Percentiles rank a stretch among this genome's conserved stretches.
These are phyloP conservation scores for Diaporthe batatas DNA, from an alignment of 2,329 filamentous ascomycete genomes.

Conservation along the genomic window DNA sequence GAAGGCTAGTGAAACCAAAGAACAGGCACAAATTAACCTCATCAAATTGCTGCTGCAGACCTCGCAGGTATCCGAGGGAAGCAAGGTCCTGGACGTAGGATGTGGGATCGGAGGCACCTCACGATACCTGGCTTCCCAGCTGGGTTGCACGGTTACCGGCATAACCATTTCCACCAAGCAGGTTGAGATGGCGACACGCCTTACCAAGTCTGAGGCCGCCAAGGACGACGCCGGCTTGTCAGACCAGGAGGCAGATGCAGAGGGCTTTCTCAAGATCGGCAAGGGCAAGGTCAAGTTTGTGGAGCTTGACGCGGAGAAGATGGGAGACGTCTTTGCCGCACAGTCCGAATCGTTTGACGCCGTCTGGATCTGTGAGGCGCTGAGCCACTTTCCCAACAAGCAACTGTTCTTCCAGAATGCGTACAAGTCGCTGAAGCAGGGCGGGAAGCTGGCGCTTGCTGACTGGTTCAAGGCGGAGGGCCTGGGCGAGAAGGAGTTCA, in stretches of 20 bases:
- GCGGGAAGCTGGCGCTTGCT: slow-evolving; percentile 68
- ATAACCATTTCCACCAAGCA: slow-evolving; percentile 72
- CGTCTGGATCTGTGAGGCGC: slow-evolving; percentile 73
- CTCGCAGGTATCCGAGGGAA: slow-evolving; percentile 54
- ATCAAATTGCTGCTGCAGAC: slow-evolving; percentile 67
- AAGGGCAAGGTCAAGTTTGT: slow-evolving; percentile 65
- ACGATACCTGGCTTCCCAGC: slow-evolving; percentile 65
- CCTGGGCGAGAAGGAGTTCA: slow-evolving; percentile 59
- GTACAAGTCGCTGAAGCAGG: slow-evolving; percentile 59
- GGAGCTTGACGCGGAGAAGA: slow-evolving; percentile 72
- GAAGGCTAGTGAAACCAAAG: slow-evolving; percentile 65
- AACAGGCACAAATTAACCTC: slow-evolving; percentile 69
- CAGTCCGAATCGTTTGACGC: slow-evolving; percentile 61
- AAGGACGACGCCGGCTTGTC: slow-evolving; percentile 40
- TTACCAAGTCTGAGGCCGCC: slow-evolving; percentile 57
- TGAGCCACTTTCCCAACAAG: slow-evolving; percentile 72
- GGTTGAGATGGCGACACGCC: slow-evolving; percentile 68
- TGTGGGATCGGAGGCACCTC: slow-evolving; percentile 73
- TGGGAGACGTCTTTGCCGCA: slow-evolving; percentile 64
- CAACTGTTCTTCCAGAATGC: slow-evolving; percentile 69
- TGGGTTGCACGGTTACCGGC: slow-evolving; percentile 67
- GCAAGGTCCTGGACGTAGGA: slow-evolving; percentile 69
- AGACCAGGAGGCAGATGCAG: slow-evolving; percentile 45
- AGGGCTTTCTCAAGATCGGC: slow-evolving; percentile 56
- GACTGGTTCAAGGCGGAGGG: slow-evolving; percentile 72